A percentile compares a stretch with the other conserved stretches of the same genome.
phyloP scores from a whole-genome alignment of 495 filamentous ascomycete genomes.

The Corynascus novoguineensis region DNA sequence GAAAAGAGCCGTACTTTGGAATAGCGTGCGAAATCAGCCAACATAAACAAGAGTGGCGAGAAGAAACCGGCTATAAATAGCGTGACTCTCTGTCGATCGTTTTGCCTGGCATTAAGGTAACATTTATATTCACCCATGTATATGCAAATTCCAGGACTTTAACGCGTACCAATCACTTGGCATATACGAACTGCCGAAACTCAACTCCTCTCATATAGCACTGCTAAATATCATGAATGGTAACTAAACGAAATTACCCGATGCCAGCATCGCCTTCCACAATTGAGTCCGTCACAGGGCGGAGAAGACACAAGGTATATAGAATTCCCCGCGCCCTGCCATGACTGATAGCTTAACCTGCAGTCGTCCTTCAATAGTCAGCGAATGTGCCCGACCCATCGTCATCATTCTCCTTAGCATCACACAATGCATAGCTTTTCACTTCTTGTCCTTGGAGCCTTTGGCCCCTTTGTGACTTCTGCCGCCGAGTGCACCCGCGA shows the following conservation, averaged over 20 bases:
- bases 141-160: not conserved
- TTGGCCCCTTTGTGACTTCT: not conserved
- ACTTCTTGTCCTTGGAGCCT: not conserved
- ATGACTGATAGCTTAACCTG: not conserved
- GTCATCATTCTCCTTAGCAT: not conserved
- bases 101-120: not conserved
- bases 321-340: not conserved
- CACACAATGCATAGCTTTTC: not conserved
- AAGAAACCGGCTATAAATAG: not conserved
- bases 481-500: slow-evolving; percentile 37
- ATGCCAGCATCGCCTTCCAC: not conserved
- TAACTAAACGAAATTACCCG: slow-evolving; percentile 8
- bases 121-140: not conserved
- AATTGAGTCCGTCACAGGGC: not conserved
- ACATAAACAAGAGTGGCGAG: no score
- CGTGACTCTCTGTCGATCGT: not conserved
- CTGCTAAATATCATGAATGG: not conserved
- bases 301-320: not conserved
- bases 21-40: no score
- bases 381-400: not conserved
- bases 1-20: no score
- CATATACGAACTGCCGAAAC: slow-evolving; percentile 4
- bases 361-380: not conserved
- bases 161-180: slow-evolving; percentile 7
- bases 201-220: not conserved